Evolutionary conservation across 768 basidiomycete species (phyloP).

Genomic region (Hemileccinum rubropunctum): DNA sequence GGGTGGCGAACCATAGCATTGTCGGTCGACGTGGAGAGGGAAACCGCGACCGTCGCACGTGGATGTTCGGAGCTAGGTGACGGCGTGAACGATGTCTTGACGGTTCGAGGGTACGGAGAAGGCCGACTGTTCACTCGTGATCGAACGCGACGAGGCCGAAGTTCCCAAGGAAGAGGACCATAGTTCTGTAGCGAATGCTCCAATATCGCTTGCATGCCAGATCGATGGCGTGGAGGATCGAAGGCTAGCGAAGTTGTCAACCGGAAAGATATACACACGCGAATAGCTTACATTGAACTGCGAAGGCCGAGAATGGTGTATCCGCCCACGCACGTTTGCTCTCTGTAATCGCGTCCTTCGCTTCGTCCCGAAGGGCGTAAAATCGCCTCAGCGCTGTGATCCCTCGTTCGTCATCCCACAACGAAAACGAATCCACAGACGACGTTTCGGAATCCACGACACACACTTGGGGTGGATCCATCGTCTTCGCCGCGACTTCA

Average conservation of each 20-base stretch:
- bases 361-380: constrained; percentile 69
- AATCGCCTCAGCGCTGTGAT: constrained; percentile 63
- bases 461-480: constrained; percentile 42
- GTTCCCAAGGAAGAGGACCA: constrained; percentile 70
- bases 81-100: constrained; percentile 43
- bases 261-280: not conserved
- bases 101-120: constrained; percentile 66
- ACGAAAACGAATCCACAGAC: constrained; percentile 41
- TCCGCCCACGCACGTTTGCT: constrained; percentile 66
- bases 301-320: constrained; percentile 71
- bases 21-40: constrained; percentile 20
- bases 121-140: constrained; percentile 70
- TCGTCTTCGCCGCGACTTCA: constrained; percentile 10
- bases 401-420: constrained; percentile 71
- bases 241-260: constrained; percentile 48
- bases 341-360: constrained; percentile 59
- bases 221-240: constrained; percentile 60
- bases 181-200: constrained; percentile 71
- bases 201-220: constrained; percentile 69
- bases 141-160: constrained; percentile 58
- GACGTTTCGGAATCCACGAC: constrained; percentile 57
- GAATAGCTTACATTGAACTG: constrained; percentile 60
- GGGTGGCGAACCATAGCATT: constrained; percentile 8
- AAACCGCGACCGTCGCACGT: constrained; percentile 22
- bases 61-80: constrained; percentile 36